Base-by-base conservation (phyloP, 2,329 filamentous ascomycete species). In the Hawksworthiomyces lignivorus region DNA sequence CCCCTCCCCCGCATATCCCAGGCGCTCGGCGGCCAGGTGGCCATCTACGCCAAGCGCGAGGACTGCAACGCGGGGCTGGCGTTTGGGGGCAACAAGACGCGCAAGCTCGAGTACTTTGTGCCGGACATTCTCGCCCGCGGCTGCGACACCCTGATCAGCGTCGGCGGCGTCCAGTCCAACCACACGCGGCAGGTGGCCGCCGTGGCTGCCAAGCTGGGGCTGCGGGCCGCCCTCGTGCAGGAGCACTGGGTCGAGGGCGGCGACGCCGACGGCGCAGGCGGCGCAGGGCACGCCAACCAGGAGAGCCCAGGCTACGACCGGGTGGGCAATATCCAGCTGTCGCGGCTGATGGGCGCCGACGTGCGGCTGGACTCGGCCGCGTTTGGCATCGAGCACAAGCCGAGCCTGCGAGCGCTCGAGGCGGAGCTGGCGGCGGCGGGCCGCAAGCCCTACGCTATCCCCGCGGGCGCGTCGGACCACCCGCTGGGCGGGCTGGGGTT, bases 301-400 rank as follows among this genome's bases (percentile, higher is more conserved):
- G n/a, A n/a, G n/a, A n/a, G n/a, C n/a, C 58, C 65, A 2, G 71
- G 68, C 8, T 84, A 84, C 54, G 72, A 73, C 17, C 70, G 69
- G 49, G 80, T 82, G 7, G 82, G 82, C 48, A 86, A 86, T 62
- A 80, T 86, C 49, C 79, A 86, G 61, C 69, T 86, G 3, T 80
- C 77, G 3, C 68, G 79, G 1, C 65, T 84, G 18, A 82, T 84
- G 78, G 74, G 74, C 34, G 79, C 77, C 2, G 75, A 84, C 48
- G 70, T 80, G 15, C 63, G 72, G 1, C 68, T 84, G 1, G 75
- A 82, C 52, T 64, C 70, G 0, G 73, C 73, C 0, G 61, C 60
- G 0, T 85, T 85, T 52, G 79, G 80, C 20, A 85, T 85, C 50
- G 77, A 77, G 59, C 80, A 85, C 62, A 84, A 83, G 61, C 59